Evolutionary conservation across 2,329 filamentous ascomycete species (phyloP), one percentile per base, ranked within the genome.

Genomic region (Incumbomyces delicatus): DNA sequence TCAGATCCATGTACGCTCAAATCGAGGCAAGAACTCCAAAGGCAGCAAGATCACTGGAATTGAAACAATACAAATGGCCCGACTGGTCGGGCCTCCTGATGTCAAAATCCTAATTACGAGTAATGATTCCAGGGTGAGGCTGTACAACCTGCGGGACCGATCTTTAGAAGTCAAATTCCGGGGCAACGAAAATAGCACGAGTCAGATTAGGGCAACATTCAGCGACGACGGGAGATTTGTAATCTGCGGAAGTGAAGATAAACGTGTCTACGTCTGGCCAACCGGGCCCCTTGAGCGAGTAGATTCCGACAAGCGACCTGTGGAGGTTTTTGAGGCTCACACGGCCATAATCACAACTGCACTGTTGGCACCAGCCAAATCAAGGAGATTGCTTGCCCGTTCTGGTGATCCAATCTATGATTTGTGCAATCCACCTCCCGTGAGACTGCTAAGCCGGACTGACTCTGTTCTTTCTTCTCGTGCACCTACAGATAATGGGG

Each of bases 31-130:
- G 61, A 96, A 95, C 60, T 85, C 89, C 3, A 95, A 94, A 63
- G 90, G 90, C 5, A 95, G 88, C 69, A 98, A 98, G 63, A 95
- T 98, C 56, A 96, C 92, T 0, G 89, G 88, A 6, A 95, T 98
- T 44, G 81, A 90, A 59, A 84, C 87, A 0, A 80, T 83, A 53
- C 65, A 69, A 13, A 71, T 79, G 41, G 79, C 80, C 3, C 71
- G 73, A 2, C 68, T 73, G 17, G 69, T 76, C 42, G 68, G 70
- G 2, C 76, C 76, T 31, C 78, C 78, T 1, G 83, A 89, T 44
- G 75, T 87, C 42, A 94, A 94, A 59, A 71, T 98, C 2, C 71
- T 98, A 6, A 81, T 98, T 48, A 94, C 87, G 1, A 95, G 89
- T 55, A 98, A 96, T 58, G 92, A 98, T 62, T 95, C 90, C 1